Conservation (phyloP, 1,139 yeast species). For the Hyphopichia fennica region DNA sequence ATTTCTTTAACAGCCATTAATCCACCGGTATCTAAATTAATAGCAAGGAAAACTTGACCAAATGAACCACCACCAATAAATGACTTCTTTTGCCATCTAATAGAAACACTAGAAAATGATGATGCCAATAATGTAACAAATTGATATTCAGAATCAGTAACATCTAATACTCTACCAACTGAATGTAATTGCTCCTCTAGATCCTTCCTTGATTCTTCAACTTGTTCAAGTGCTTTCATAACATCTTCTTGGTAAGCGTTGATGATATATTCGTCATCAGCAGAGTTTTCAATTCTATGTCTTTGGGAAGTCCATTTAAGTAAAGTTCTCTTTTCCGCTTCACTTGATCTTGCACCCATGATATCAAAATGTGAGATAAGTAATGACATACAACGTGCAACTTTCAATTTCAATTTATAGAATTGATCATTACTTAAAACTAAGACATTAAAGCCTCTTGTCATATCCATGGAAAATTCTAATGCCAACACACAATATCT, state of each 20-base stretch:
- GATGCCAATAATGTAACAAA: constrained; percentile 85
- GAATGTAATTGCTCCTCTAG: constrained; percentile 50
- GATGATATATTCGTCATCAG: constrained; percentile 61
- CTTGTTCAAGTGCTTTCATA: constrained; percentile 55
- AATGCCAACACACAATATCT: constrained; percentile 95
- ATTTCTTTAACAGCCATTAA: constrained; percentile 97
- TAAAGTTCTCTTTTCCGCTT: constrained; percentile 63
- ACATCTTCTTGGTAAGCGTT: constrained; percentile 58
- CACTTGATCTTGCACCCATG: constrained; percentile 96
- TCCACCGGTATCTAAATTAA: constrained; percentile 92
- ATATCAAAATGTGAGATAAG: constrained; percentile 94
- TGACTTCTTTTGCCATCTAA: constrained; percentile 96
- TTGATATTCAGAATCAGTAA: constrained; percentile 82
- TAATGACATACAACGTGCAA: constrained; percentile 92
- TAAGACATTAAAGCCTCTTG: constrained; percentile 84
- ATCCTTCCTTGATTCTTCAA: constrained; percentile 58
- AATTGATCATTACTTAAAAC: constrained; percentile 81
- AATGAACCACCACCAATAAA: constrained; percentile 95
- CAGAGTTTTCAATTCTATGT: constrained; percentile 48
- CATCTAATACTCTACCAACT: constrained; percentile 89
- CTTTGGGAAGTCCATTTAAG: constrained; percentile 54
- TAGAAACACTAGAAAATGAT: constrained; percentile 85
- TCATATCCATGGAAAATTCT: constrained; percentile 95
- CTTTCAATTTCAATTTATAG: constrained; percentile 69
- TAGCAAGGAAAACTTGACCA: constrained; percentile 91